Percentiles rank a stretch among this genome's conserved stretches.
These are phyloP conservation scores for Daldinia sp. DNA, from an alignment of 2,329 filamentous ascomycete genomes.

Conservation along the genomic window DNA sequence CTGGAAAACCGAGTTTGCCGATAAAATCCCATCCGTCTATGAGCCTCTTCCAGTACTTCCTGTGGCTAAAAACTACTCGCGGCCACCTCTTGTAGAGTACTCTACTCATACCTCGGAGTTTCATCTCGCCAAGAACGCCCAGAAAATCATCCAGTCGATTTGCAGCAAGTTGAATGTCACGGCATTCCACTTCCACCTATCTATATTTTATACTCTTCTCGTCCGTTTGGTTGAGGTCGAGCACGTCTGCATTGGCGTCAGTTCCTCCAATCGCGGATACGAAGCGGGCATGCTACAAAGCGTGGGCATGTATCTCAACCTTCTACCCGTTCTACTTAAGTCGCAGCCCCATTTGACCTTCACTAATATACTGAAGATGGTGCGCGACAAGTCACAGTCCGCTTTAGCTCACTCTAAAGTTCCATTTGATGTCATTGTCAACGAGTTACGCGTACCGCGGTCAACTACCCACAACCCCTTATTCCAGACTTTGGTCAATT, in stretches of 20 bases:
- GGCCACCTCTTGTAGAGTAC: background rate
- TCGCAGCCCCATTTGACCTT: background rate
- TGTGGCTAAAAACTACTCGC: background rate
- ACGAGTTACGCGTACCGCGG: background rate
- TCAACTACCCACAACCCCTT: background rate
- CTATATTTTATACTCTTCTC: background rate
- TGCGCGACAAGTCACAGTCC: background rate
- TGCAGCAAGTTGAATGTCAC: background rate
- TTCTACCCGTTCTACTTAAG: background rate
- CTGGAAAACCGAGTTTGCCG: background rate
- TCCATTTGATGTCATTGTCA: background rate
- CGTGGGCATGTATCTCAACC: constrained; percentile 1
- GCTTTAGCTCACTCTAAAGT: background rate
- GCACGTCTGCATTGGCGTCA: constrained; percentile 2
- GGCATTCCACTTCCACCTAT: background rate
- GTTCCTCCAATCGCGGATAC: background rate
- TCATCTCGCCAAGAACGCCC: background rate
- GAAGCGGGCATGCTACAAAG: background rate
- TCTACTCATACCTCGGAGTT: background rate
- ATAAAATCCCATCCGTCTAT: background rate
- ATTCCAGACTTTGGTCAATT: background rate
- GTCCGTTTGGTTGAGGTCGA: background rate
- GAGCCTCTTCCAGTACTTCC: background rate
- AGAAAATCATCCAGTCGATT: background rate
- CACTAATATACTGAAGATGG: background rate